Evolutionary conservation across 176 grass and related monocot species (phyloP), one percentile per base, ranked within the genome.

Genomic region (Pontederia crassipes): DNA sequence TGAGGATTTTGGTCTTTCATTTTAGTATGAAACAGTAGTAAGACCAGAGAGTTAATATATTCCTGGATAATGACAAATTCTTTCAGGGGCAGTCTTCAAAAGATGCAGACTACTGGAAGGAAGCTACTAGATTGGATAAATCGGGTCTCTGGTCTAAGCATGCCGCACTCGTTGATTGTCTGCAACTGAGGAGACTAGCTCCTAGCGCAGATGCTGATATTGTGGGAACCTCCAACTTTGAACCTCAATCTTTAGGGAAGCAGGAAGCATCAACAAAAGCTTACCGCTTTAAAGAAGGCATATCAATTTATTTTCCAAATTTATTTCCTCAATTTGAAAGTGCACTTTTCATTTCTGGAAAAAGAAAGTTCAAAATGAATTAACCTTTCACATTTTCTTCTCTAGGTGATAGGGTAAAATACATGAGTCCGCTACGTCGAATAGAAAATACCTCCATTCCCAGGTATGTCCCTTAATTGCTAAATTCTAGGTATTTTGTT

Each of bases 391-490:
- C 4, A 56, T 47, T 57, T 16, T 28, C 15, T 56, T 46, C 17
- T 40, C 4, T 40, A 69, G 66, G 66, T 26, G 66, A 69, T 57
- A 57, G 66, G 35, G 53, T 69, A n/a, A 69, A 20, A 32, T 69
- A 46, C 46, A 13, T 69, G 17, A 53, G 66, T 10, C 28, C 66
- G 26, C 26, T 24, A 48, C 62, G 28, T 27, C 62, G 47, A 65
- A 12, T 48, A 50, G 47, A 51, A 51, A 18, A 13, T 14, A 46
- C 17, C 49, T 20, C 27, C 18, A 20, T 17, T 28, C 46, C 62
- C 48, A 65, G 62, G 62, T 65, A 48, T 50, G 62, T 65, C 27
- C 62, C 27, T 45, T 40, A 40, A 7, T 40, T 40, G 29, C 11
- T 62, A 15, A 62, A 45, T 11, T 27, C 6, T 40, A 40, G 4